Percentiles rank a stretch among this genome's conserved stretches.
phyloP scores from a whole-genome alignment of 108 stramenopile species.

The Skeletonema costatum region DNA sequence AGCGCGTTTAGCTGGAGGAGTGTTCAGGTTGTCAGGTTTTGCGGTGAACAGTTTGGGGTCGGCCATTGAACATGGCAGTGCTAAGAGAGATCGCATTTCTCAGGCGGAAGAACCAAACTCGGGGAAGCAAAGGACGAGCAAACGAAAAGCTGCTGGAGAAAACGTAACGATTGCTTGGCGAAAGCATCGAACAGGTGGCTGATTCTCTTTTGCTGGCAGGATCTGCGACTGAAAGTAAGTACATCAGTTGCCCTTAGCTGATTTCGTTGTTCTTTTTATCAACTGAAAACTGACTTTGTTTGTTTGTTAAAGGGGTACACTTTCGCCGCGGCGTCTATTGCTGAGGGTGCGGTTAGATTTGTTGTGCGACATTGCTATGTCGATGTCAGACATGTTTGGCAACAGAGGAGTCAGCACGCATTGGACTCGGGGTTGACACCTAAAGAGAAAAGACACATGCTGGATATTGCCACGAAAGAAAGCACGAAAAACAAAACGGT shows the following conservation, averaged over 20 bases:
- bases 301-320: slow-evolving; percentile 11
- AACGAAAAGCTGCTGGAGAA: slow-evolving; percentile 27
- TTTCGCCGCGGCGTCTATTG: slow-evolving; percentile 42
- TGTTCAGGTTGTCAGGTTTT: slow-evolving; percentile 34
- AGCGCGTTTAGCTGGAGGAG: slow-evolving; percentile 46
- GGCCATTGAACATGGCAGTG: slow-evolving; percentile 17
- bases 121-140: slow-evolving; percentile 8
- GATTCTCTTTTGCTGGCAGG: slow-evolving; percentile 50
- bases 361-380: slow-evolving; percentile 42
- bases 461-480: background rate
- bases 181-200: slow-evolving; percentile 46
- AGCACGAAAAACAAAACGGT: background rate
- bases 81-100: background rate
- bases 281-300: background rate
- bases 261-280: background rate
- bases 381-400: slow-evolving; percentile 37
- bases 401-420: slow-evolving; percentile 11
- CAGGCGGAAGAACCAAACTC: background rate
- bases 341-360: slow-evolving; percentile 47
- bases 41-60: slow-evolving; percentile 40
- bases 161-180: slow-evolving; percentile 48
- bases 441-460: background rate
- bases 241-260: background rate
- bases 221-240: slow-evolving; percentile 43
- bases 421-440: background rate